Base-by-base conservation (phyloP, 2,329 filamentous ascomycete genomes). In the Grosmannia penicillata region DNA sequence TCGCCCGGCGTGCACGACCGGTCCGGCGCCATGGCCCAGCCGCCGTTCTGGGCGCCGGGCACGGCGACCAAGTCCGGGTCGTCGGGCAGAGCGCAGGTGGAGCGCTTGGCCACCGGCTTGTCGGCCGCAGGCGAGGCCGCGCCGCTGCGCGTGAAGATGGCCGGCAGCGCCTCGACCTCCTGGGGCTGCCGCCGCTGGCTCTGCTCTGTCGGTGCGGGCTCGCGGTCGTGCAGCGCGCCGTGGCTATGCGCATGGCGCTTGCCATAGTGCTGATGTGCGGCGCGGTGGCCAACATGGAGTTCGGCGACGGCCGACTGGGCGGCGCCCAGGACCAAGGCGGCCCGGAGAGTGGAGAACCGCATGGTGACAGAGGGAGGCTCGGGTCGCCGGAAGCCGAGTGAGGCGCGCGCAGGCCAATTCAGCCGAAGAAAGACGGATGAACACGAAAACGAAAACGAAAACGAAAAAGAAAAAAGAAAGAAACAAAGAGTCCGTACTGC, bases 11-110 rank as follows among this genome's bases (percentile, higher is more conserved):
- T 63, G 56, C 82, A 87, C 38, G 69, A 55, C 53, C 81, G 71
- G 55, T 87, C 76, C 4, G 82, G 81, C 50, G 78, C 81, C 72
- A 87, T 76, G 30, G 82, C 82, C 76, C 82, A 89, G 44, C 82
- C 82, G 36, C 65, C 78, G 59, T 89, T 89, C 31, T 56, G 54
- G 37, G 61, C 62, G 5, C 79, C 79, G 9, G 79, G 82, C 37
- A 89, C 67, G 13, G 72, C 56, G 32, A 85, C 71, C 51, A 87
- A 59, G 38, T 79, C 78, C 23, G 71, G 66, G 51, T 80, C 66
- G 25, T 64, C 61, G 10, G 82, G 82, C 49, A 87, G 81, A 39
- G 64, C 51, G 58, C 82, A 87, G 40, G 58, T 59, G 26, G 62
- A 60, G 47, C 72, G 67, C 58, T 75, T 76, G 7, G 19, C 14